phyloP scores from a whole-genome alignment of 2,329 filamentous ascomycete genomes.

The Talaromyces pinophilus region DNA sequence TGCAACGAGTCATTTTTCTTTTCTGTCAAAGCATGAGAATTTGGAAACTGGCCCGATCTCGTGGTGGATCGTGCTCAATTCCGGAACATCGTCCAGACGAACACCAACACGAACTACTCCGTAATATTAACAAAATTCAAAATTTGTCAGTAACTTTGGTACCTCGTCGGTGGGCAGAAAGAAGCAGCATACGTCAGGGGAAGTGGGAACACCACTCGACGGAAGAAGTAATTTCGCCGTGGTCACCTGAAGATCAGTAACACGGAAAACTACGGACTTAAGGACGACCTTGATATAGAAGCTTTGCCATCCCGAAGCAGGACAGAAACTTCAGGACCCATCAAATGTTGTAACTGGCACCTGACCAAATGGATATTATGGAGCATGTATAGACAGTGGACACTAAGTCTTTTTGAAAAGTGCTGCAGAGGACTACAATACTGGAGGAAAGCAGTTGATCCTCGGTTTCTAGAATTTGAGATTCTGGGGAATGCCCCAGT shows the following conservation, averaged over 20 bases:
- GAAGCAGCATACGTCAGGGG: neutral
- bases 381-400: neutral
- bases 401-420: neutral
- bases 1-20: neutral
- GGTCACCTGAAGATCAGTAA: conserved; percentile 1
- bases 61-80: neutral
- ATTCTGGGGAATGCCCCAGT: conserved; percentile 14
- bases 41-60: neutral
- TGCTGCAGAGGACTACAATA: neutral
- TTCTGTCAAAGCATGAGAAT: neutral
- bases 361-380: neutral
- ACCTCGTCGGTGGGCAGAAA: neutral
- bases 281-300: neutral
- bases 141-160: neutral
- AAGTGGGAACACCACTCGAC: conserved; percentile 3
- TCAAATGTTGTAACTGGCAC: neutral
- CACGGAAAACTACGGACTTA: neutral
- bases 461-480: conserved; percentile 13
- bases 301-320: neutral
- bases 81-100: neutral
- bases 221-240: conserved; percentile 11
- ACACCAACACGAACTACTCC: neutral
- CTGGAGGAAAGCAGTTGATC: neutral
- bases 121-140: neutral
- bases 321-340: neutral